A percentile compares a stretch with the other conserved stretches of the same genome.
Conservation (phyloP, 2,329 filamentous ascomycete genomes). For the Diaporthe humulicola region DNA sequence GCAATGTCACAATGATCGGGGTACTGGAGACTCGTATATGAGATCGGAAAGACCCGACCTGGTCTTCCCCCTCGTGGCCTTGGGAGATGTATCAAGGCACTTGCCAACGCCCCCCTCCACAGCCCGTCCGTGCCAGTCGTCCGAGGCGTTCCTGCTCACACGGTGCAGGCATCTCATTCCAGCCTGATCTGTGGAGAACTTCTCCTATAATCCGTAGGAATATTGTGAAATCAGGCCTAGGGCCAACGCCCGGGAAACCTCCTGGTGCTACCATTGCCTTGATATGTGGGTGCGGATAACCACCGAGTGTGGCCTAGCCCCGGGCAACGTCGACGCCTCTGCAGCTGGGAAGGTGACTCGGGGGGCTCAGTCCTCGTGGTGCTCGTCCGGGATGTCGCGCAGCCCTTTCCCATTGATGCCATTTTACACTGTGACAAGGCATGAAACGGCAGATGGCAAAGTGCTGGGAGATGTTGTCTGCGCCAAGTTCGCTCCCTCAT, state of each 20-base stretch:
- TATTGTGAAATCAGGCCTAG: background rate
- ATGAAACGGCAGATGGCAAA: constrained; percentile 6
- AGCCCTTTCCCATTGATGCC: background rate
- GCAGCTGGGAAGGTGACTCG: constrained; percentile 2
- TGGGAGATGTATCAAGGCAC: background rate
- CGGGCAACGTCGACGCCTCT: background rate
- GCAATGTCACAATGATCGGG: constrained; percentile 5
- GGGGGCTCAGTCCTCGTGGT: background rate
- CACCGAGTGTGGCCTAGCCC: constrained; percentile 8
- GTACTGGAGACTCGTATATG: constrained; percentile 14
- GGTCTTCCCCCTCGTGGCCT: background rate
- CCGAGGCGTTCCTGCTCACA: background rate
- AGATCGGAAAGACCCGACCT: constrained; percentile 20
- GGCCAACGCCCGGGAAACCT: background rate
- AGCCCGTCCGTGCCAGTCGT: background rate
- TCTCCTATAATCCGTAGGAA: constrained; percentile 19
- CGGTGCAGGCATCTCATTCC: background rate
- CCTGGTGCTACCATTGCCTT: background rate
- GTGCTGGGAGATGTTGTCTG: constrained; percentile 8
- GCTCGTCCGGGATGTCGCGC: background rate
- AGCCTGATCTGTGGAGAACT: constrained; percentile 10
- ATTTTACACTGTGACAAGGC: constrained; percentile 20
- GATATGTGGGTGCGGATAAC: background rate
- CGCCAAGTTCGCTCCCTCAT: background rate
- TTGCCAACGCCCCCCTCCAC: background rate